phyloP scores from a whole-genome alignment of 768 basidiomycete genomes.

The Coprinopsis sp. region DNA sequence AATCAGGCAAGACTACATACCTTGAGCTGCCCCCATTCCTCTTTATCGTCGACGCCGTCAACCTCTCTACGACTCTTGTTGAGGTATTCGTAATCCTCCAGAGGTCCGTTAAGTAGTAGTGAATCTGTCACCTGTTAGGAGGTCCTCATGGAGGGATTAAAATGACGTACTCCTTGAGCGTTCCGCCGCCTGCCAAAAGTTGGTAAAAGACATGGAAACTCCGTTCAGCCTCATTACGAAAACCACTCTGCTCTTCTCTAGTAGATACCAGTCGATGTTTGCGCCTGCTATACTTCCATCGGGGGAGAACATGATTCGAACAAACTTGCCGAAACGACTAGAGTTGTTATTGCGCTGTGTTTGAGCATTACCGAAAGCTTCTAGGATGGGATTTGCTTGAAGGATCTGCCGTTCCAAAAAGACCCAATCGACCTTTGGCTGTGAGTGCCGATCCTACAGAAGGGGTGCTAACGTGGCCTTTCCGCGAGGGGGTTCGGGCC shows the following conservation, averaged over 20 bases:
- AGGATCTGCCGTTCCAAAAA: constrained; percentile 94
- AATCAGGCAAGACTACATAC: constrained; percentile 38
- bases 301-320: constrained; percentile 89
- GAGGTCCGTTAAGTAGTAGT: constrained; percentile 65
- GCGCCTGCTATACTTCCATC: constrained; percentile 96
- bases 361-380: constrained; percentile 98
- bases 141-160: neutral
- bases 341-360: constrained; percentile 99
- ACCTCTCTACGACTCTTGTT: constrained; percentile 86
- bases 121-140: constrained; percentile 41
- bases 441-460: constrained; percentile 44
- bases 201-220: constrained; percentile 99
- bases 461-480: constrained; percentile 42
- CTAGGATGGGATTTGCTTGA: constrained; percentile 95
- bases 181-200: constrained; percentile 70
- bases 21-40: constrained; percentile 81
- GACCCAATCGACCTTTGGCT: constrained; percentile 73
- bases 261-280: constrained; percentile 97
- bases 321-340: constrained; percentile 97
- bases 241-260: constrained; percentile 96
- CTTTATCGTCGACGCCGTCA: constrained; percentile 90
- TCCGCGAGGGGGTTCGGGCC: constrained; percentile 62
- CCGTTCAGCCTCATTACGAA: constrained; percentile 84
- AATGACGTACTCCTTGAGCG: constrained; percentile 59
- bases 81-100: constrained; percentile 86